Evolutionary conservation across 345 rosid species (phyloP), one percentile per base, ranked within the genome.

Genomic region (Aquilaria malaccensis): DNA sequence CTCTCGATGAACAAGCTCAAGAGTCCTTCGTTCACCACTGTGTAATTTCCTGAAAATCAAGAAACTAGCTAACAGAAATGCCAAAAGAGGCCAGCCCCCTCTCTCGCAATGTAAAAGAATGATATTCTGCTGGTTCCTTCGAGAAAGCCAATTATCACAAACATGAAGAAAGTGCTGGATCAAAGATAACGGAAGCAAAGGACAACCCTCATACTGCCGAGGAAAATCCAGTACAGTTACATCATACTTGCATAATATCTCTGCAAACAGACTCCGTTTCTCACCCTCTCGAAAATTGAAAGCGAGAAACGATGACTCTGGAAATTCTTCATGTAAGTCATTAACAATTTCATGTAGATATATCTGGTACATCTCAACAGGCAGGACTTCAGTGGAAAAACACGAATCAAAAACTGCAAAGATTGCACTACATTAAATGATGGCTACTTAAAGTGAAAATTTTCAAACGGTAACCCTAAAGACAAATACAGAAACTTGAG

Each of bases 71-170:
- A 94, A 65, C 31, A 94, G 63, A 72, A 87, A 94, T 2, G 99
- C 96, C 80, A 94, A 55, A 67, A 94, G 82, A 0, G 99, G 97
- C 99, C 99, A 90, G 45, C 92, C 97, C 41, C 99, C 99, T 81
- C 99, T 87, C 73, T 90, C 97, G 3, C 99, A 84, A 65, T 94
- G 97, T 49, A 90, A 76, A 48, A 94, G 96, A 67, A 94, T 65
- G 32, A 94, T 72, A 76, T 90, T 89, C 59, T 86, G 96, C 62
- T 80, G 85, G 68, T 79, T 81, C 70, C 83, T 87, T 43, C 69
- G 76, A 13, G 85, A 76, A 64, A 94, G 95, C 99, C 99, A 94
- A 66, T 78, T 82, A 80, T 85, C 99, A 62, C 87, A 85, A 13
- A 84, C 81, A 22, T 88, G 87, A 62, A 93, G 97, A 66, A 93